Conservation (phyloP, 768 basidiomycete species). For the Sarcodon sp. region DNA sequence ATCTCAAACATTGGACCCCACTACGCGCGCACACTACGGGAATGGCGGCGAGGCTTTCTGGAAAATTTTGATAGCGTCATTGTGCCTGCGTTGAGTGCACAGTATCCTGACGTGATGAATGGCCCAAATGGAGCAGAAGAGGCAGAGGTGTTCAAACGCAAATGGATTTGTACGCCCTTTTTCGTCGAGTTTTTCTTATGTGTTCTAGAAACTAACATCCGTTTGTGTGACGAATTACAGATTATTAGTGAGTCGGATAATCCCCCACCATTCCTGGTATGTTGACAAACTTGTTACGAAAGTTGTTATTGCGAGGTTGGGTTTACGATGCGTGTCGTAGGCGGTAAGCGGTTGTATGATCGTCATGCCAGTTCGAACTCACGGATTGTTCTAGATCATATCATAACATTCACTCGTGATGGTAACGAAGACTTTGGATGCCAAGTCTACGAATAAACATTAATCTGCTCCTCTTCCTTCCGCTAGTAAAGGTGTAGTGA, state of each 20-base stretch:
- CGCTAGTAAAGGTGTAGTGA: no score
- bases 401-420: slow-evolving; percentile 52
- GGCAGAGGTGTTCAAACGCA: slow-evolving; percentile 62
- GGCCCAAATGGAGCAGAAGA: slow-evolving; percentile 30
- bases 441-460: slow-evolving; percentile 15
- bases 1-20: slow-evolving; percentile 64
- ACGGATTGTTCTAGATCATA: slow-evolving; percentile 33
- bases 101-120: slow-evolving; percentile 46
- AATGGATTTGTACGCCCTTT: slow-evolving; percentile 66
- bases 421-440: slow-evolving; percentile 50
- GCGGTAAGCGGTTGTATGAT: slow-evolving; percentile 29
- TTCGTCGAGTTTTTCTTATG: slow-evolving; percentile 12
- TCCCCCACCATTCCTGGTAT: not conserved
- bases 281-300: slow-evolving; percentile 1
- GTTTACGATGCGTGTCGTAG: slow-evolving; percentile 51
- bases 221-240: slow-evolving; percentile 13
- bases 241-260: slow-evolving; percentile 29
- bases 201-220: not conserved
- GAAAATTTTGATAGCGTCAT: slow-evolving; percentile 43
- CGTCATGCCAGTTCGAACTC: not conserved
- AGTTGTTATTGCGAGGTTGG: slow-evolving; percentile 69
- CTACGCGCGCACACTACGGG: slow-evolving; percentile 69
- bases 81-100: slow-evolving; percentile 39
- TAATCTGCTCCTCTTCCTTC: no score
- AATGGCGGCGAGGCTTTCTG: slow-evolving; percentile 58